Evolutionary conservation across 1,139 yeast species (phyloP).

Genomic region (Ogataea hybrid): DNA sequence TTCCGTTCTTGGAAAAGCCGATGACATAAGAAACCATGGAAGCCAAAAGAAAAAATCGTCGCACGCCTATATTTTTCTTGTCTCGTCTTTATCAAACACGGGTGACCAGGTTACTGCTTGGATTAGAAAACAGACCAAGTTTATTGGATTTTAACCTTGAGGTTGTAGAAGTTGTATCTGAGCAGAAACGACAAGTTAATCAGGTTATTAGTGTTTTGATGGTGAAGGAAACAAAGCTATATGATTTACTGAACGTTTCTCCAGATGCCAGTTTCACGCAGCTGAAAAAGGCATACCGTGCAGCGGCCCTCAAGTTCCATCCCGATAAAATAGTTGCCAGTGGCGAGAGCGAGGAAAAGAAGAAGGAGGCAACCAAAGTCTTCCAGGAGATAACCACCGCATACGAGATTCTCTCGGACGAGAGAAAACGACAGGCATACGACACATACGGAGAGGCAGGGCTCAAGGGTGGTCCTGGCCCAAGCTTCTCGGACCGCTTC

Average conservation of each 20-base stretch:
- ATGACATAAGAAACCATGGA: constrained; percentile 1
- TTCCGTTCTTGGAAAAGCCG: background rate
- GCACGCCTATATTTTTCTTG: constrained; percentile 1
- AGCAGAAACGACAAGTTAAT: background rate
- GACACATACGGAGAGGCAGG: constrained; percentile 62
- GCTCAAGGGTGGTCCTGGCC: constrained; percentile 22
- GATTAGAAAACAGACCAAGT: constrained; percentile 1
- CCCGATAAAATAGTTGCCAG: constrained; percentile 47
- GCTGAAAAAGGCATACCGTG: constrained; percentile 51
- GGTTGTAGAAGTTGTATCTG: background rate
- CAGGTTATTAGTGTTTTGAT: constrained; percentile 13
- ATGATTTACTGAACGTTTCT: constrained; percentile 48
- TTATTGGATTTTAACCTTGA: background rate
- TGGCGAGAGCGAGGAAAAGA: constrained; percentile 23
- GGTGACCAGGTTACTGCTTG: constrained; percentile 5
- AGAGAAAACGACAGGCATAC: constrained; percentile 43
- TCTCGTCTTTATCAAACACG: constrained; percentile 2
- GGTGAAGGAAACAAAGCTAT: constrained; percentile 37
- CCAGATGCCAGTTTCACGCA: constrained; percentile 43
- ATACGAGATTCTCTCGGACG: constrained; percentile 50
- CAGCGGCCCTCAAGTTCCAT: constrained; percentile 51
- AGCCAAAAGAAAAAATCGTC: background rate
- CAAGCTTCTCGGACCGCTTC: background rate
- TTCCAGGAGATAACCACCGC: constrained; percentile 54
- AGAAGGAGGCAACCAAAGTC: constrained; percentile 29